Conservation (phyloP, 2,329 filamentous ascomycete genomes). For the Fusarium buxicola region DNA sequence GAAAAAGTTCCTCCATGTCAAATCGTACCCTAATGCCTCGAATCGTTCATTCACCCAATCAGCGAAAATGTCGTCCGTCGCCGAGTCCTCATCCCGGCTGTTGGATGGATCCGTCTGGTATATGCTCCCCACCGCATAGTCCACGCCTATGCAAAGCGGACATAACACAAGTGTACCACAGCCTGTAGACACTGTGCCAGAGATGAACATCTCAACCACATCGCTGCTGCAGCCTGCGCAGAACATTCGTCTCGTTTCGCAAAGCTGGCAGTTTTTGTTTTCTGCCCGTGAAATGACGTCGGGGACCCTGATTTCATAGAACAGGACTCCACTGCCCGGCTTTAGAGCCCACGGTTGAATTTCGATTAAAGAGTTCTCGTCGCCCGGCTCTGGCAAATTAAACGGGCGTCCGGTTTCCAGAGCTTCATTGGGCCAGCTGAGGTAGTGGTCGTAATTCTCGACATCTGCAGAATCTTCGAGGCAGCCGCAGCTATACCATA, state of each 20-base stretch:
- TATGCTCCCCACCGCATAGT: too few relatives aligned
- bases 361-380: neutral
- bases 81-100: neutral
- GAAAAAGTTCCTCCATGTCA: too few relatives aligned
- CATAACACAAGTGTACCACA: too few relatives aligned
- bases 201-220: too few relatives aligned
- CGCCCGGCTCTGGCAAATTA: neutral
- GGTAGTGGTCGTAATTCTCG: neutral
- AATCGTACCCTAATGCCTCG: neutral
- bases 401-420: neutral
- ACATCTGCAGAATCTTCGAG: neutral
- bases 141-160: too few relatives aligned
- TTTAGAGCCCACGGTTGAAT: neutral
- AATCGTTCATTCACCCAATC: neutral
- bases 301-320: neutral
- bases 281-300: too few relatives aligned
- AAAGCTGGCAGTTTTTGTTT: too few relatives aligned
- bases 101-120: too few relatives aligned
- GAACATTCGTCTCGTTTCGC: too few relatives aligned
- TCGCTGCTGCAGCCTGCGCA: too few relatives aligned
- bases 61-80: neutral
- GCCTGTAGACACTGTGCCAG: too few relatives aligned
- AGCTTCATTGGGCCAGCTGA: neutral
- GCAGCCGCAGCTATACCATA: neutral
- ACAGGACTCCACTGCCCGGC: neutral